Evolutionary conservation across 2,329 filamentous ascomycete species (phyloP).

Genomic region (Fusarium sp.): DNA sequence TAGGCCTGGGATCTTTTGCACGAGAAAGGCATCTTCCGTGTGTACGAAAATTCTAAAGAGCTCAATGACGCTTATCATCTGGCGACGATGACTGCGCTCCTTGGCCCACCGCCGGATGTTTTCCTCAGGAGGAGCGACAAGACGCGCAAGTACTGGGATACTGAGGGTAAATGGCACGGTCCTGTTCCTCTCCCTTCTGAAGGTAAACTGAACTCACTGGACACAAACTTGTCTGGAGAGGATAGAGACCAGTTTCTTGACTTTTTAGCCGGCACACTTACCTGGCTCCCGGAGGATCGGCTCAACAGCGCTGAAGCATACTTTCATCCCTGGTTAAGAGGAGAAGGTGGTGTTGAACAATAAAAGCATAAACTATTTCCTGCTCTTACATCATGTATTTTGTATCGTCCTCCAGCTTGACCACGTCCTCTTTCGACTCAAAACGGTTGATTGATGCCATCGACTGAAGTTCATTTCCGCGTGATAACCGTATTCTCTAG

Average conservation of each 20-base stretch:
- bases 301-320: conserved; percentile 25
- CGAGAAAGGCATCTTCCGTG: conserved; percentile 29
- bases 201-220: conserved; percentile 28
- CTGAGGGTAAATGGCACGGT: conserved; percentile 42
- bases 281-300: conserved; percentile 42
- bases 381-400: rapidly evolving
- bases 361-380: rapidly evolving
- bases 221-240: conserved; percentile 2
- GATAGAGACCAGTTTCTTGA: conserved; percentile 34
- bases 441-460: no score
- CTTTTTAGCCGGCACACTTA: conserved; percentile 31
- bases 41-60: conserved; percentile 37
- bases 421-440: rapidly evolving
- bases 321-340: conserved; percentile 39
- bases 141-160: conserved; percentile 41
- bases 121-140: conserved; percentile 36
- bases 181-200: conserved; percentile 35
- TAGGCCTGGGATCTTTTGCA: conserved; percentile 43
- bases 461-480: rapidly evolving
- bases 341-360: neutral
- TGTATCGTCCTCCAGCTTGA: no score
- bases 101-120: conserved; percentile 41
- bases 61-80: conserved; percentile 43
- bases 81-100: conserved; percentile 41
- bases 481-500: no score